phyloP scores from a whole-genome alignment of 257 asterid genomes.

The Solanum paucissectum region DNA sequence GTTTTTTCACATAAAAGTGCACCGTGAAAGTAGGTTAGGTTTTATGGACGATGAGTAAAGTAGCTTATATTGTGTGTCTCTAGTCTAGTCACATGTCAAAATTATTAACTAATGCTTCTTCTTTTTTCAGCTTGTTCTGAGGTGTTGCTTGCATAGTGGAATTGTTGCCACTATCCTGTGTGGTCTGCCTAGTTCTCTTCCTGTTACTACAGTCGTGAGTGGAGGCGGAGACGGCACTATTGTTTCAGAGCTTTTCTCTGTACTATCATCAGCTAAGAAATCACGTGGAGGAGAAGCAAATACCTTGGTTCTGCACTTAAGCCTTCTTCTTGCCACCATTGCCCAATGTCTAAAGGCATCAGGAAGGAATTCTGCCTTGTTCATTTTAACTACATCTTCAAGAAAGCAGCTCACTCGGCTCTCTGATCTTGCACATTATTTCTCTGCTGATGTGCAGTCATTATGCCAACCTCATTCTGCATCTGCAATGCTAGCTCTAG shows the following conservation, averaged over 20 bases:
- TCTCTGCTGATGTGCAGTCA: constrained; percentile 70
- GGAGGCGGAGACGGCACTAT: constrained; percentile 98
- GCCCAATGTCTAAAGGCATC: constrained; percentile 67
- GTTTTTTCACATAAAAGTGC: neutral
- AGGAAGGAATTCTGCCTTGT: constrained; percentile 81
- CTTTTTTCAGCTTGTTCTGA: constrained; percentile 25
- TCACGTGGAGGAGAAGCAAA: constrained; percentile 48
- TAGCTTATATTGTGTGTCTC: neutral
- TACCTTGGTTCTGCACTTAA: constrained; percentile 63
- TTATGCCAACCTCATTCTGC: constrained; percentile 72
- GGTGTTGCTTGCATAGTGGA: constrained; percentile 61
- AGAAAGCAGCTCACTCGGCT: constrained; percentile 76
- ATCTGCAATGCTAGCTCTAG: constrained; percentile 91
- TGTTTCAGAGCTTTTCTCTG: constrained; percentile 75
- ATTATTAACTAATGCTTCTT: neutral
- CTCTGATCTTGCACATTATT: constrained; percentile 75
- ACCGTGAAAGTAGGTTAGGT: neutral
- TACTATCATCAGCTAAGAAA: constrained; percentile 65
- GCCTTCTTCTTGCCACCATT: constrained; percentile 66
- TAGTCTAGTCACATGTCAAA: neutral
- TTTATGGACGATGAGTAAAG: neutral
- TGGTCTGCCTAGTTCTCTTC: constrained; percentile 85
- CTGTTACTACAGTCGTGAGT: constrained; percentile 73
- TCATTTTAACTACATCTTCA: constrained; percentile 85
- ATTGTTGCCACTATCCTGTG: constrained; percentile 59